Evolutionary conservation across 352 stramenopile genomes (phyloP), one percentile per base, ranked within the genome.

Genomic region (Ochromonadaceae sp.): DNA sequence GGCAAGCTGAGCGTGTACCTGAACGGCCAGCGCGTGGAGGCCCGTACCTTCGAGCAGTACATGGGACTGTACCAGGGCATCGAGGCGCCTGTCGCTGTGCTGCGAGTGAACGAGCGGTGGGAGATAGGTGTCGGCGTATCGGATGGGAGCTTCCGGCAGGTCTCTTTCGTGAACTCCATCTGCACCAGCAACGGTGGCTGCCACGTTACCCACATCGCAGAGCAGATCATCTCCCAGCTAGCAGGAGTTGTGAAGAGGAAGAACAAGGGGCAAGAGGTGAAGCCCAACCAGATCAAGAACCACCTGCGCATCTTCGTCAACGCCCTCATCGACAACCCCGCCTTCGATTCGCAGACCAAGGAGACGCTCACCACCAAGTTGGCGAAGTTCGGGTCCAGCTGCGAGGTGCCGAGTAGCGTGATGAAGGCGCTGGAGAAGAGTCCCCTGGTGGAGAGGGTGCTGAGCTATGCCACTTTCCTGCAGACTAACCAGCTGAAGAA

Each of bases 341-440:
- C 88, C 0, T 98, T 98, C 71, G 91, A 98, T 76, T 96, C 87
- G 15, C 91, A 97, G 79, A 97, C 92, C 28, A 98, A 98, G 77
- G 92, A 98, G 65, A 95, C 79, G 4, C 74, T 98, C 15, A 97
- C 90, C 0, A 96, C 81, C 55, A 80, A 81, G 61, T 60, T 77
- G 15, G 70, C 81, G 28, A 61, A 75, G 3, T 95, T 95, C 65
- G 86, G 86, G 1, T 91, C 84, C 15, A 84, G 79, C 9, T 87
- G 80, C 61, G 80, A 76, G 10, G 63, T 95, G 25, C 87, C 86
- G 3, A 89, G 96, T 39, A 81, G 85, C 34, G 92, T 96, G 46
- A 72, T 96, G 28, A 97, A 97, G 67, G 70, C 86, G 34, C 74
- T 98, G 35, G 80, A 89, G 4, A 96, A 95, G 73, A 91, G 79